A percentile compares a stretch with the other conserved stretches of the same genome.
phyloP scores from a whole-genome alignment of 2,329 filamentous ascomycete genomes.

The Coniella lustricola region DNA sequence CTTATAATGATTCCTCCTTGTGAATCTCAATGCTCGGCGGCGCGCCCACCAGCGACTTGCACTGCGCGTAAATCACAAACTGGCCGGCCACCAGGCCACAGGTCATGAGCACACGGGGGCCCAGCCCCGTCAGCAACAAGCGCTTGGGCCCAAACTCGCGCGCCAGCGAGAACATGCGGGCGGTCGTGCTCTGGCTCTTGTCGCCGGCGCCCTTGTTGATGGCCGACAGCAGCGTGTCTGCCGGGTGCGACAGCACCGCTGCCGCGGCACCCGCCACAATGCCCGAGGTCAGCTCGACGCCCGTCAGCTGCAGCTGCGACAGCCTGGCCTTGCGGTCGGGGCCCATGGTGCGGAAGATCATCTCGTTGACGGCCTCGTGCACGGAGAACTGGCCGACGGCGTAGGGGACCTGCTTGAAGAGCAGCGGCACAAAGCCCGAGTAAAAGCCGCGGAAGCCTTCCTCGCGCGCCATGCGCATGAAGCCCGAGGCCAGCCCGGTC shows the following conservation, averaged over 20 bases:
- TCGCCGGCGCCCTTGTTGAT: conserved; percentile 50
- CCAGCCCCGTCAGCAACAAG: conserved; percentile 40
- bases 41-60: conserved; percentile 45
- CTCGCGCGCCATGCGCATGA: conserved; percentile 65
- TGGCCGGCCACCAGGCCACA: conserved; percentile 45
- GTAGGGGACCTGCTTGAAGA: conserved; percentile 88
- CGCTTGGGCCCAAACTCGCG: conserved; percentile 43
- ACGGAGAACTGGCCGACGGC: conserved; percentile 93
- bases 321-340: conserved; percentile 58
- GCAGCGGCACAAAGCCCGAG: conserved; percentile 79
- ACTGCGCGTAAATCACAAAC: conserved; percentile 50
- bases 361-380: conserved; percentile 80
- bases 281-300: conserved; percentile 79
- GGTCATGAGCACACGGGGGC: conserved; percentile 46
- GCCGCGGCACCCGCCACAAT: conserved; percentile 83
- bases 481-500: conserved; percentile 62
- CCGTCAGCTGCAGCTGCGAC: conserved; percentile 66
- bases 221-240: conserved; percentile 56
- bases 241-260: conserved; percentile 81
- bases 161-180: conserved; percentile 45
- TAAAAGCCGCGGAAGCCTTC: conserved; percentile 81
- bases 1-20: conserved; percentile 31
- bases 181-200: conserved; percentile 38
- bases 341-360: conserved; percentile 64
- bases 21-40: conserved; percentile 47